Evolutionary conservation across 306 rosid species (phyloP), one percentile per base, ranked within the genome.

Genomic region (Bauhinia variegata): DNA sequence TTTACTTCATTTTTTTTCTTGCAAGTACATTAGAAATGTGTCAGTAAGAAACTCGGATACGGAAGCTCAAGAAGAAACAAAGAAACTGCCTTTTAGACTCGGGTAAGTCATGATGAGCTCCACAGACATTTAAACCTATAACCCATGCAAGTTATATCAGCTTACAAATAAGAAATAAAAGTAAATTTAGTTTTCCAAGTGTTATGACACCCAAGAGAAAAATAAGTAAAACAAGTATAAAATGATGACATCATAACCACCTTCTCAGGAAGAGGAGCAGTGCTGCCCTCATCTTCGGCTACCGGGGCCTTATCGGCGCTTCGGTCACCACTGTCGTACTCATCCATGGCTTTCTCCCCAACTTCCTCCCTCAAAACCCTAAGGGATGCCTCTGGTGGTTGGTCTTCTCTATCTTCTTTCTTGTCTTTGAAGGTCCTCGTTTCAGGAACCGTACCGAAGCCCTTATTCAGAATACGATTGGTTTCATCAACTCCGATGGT

Each of bases 221-320:
- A 72, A 32, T 52, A 61, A 12, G 8, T 23, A 54, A 11, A 5
- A 18, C 42, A 0, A 5, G n/a, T 1, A 47, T 11, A 47, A 62
- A 72, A 13, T 23, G 0, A 3, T 0, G 28, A 54, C 57, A 70
- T 23, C n/a, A 15, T 64, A 51, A 43, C 32, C 28, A 92, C 97
- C 97, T 87, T 92, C 74, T 92, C 97, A 7, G 97, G 97, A 52
- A 92, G 57, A 19, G 96, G 97, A 80, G 95, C 69, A 0, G 85
- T 46, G 68, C 70, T 60, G 37, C 86, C 89, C 36, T 87, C 98
- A 4, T 89, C 98, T 33, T 87, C 96, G 12, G 92, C 86, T 4
- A 8, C 89, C 0, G 79, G 84, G 32, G 71, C 92, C 81, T 87
- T 92, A 48, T 82, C 95, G 7, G 79, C 89, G 49, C 88, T 91